Evolutionary conservation across 164 flowering plant species (phyloP), one percentile per base, ranked within the genome.

Genomic region (Tetracentron sinense): DNA sequence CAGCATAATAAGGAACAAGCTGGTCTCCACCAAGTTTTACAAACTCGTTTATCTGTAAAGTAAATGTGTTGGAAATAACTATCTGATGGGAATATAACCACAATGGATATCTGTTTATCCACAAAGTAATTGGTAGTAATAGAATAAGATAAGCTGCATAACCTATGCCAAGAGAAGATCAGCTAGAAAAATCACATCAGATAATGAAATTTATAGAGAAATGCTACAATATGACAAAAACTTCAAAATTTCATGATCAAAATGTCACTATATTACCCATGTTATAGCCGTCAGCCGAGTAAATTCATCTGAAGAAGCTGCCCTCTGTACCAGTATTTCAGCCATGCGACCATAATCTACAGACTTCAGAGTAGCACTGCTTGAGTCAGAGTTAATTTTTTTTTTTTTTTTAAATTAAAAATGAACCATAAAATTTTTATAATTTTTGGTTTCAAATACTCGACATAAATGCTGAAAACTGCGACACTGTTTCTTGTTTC

Each of bases 281-380:
- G 97, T 91, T 42, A 94, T 83, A 42, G 96, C 88, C 58, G 96
- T 91, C 78, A 85, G 73, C 62, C 99, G 79, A 42, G 97, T 91
- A 78, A 91, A 91, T 70, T 84, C 96, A 80, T 94, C 97, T 14
- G 79, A 74, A 61, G 96, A 86, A 70, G 78, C 82, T 44, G 97
- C 99, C 77, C 99, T 88, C 68, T 85, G 93, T 17, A 94, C 97
- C 81, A 94, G 76, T 61, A 94, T 94, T 74, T 89, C 96, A 71
- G 97, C 97, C 97, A 94, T 91, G 72, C 99, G 95, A 69, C 96
- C 99, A 79, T 91, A 94, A 86, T 94, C 99, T 91, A 94, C 97
- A 84, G 99, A 94, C 99, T 90, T 82, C 82, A 83, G 56, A 83
- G 78, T 58, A 84, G 70, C 77, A 88, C 79, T 76, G 81, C 76